phyloP scores from a whole-genome alignment of 1,284 basidiomycete genomes.

The Austroboletus rostrupii region DNA sequence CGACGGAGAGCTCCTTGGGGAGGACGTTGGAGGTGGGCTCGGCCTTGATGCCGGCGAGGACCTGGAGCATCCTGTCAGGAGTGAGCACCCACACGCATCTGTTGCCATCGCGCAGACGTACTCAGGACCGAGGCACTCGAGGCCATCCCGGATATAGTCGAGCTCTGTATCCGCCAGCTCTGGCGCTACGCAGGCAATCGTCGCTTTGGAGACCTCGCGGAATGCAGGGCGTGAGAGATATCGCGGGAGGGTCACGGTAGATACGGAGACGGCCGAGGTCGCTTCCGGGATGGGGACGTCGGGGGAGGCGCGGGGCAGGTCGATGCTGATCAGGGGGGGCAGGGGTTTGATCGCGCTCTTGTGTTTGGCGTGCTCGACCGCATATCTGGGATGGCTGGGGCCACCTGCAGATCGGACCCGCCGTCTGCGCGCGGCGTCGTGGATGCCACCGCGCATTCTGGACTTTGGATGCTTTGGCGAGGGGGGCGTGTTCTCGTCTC shows the following conservation, averaged over 20 bases:
- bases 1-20: slow-evolving; percentile 25
- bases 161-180: slow-evolving; percentile 23
- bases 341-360: slow-evolving; percentile 8
- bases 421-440: slow-evolving; percentile 29
- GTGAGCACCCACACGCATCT: slow-evolving; percentile 9
- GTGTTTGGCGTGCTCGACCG: slow-evolving; percentile 25
- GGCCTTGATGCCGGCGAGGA: slow-evolving; percentile 28
- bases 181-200: slow-evolving; percentile 21
- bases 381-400: slow-evolving; percentile 21
- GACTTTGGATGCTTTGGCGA: slow-evolving; percentile 3
- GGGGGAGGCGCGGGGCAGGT: slow-evolving; percentile 4
- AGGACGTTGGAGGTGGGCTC: slow-evolving; percentile 22
- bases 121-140: slow-evolving; percentile 27
- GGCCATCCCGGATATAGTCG: slow-evolving; percentile 26
- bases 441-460: slow-evolving; percentile 27
- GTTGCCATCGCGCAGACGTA: slow-evolving; percentile 7
- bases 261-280: slow-evolving; percentile 5
- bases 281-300: slow-evolving; percentile 9
- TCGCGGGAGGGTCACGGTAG: slow-evolving; percentile 20
- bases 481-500: slow-evolving; percentile 27
- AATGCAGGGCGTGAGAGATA: slow-evolving; percentile 21
- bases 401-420: slow-evolving; percentile 23
- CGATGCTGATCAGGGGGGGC: slow-evolving; percentile 10
- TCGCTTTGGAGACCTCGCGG: slow-evolving; percentile 10
- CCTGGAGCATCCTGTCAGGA: slow-evolving; percentile 27